These are phyloP conservation scores for Phytophthora sp. DNA, from an alignment of 352 stramenopile genomes.

Conservation along the genomic window DNA sequence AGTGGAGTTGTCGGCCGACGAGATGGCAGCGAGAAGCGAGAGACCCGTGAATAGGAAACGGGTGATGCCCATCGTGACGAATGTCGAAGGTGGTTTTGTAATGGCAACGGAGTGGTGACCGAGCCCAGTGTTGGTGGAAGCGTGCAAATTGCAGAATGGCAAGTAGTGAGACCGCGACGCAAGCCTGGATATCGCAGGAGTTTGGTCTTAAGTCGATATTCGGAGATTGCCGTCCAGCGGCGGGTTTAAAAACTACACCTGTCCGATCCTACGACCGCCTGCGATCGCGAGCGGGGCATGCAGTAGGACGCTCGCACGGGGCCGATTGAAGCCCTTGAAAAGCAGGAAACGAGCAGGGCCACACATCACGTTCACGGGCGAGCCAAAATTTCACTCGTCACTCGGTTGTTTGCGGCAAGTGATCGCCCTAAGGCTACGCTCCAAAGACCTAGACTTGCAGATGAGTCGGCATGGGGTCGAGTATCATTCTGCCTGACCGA, in stretches of 20 bases:
- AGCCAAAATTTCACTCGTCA: background rate
- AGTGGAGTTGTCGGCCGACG: constrained; percentile 13
- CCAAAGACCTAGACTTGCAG: background rate
- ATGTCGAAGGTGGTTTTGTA: constrained; percentile 5
- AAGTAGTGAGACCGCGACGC: background rate
- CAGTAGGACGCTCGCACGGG: background rate
- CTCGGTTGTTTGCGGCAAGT: background rate
- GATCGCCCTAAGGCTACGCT: constrained; percentile 6
- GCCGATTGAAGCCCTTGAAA: too few species aligned
- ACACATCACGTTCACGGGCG: background rate
- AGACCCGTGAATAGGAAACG: constrained; percentile 9
- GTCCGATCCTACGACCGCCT: background rate
- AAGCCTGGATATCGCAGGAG: background rate
- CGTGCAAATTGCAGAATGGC: constrained; percentile 35
- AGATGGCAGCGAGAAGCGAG: background rate
- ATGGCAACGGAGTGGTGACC: background rate
- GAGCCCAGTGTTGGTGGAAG: constrained; percentile 12
- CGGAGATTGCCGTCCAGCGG: background rate
- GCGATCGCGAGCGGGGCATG: background rate
- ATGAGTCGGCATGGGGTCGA: constrained; percentile 1
- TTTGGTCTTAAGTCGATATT: background rate
- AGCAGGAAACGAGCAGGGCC: background rate
- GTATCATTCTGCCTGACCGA: constrained; percentile 2
- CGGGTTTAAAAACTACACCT: background rate
- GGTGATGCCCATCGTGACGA: constrained; percentile 7